Base-by-base conservation (phyloP, 306 rosid genomes). In the Oemleria cerasiformis region DNA sequence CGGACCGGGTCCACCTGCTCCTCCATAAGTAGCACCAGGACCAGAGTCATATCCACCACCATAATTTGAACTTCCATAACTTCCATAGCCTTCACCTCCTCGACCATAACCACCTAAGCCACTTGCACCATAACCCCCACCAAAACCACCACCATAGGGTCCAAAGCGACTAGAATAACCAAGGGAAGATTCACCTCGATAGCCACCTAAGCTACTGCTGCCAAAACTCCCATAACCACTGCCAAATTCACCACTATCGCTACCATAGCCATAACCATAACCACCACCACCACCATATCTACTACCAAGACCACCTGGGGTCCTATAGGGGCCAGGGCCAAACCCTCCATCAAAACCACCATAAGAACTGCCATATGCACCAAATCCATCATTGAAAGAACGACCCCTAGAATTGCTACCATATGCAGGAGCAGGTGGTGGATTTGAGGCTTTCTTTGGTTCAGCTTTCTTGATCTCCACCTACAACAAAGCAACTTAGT, bases 391-490 rank as follows among this genome's bases (percentile, higher is more conserved):
- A 83, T 72, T 86, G 87, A 87, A 91, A 84, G 96, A 77, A 74
- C 91, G 96, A 66, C 87, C 83, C 94, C 98, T 93, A 93, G 96
- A 87, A 50, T 91, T 89, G 87, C 97, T 88, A 93, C 85, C 90
- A 82, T 84, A 93, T 65, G 97, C 76, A 84, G 97, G 92, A 80
- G 80, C 85, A 86, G 87, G 84, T 73, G 85, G 85, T 74, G 96
- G 86, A 90, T 89, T 91, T 77, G 98, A 91, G 94, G 92, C 81
- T 88, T 91, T 93, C 94, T 87, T 91, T 85, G 98, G 97, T 89
- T 91, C 98, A 75, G 96, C 98, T 87, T 93, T 93, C 94, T 93
- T 93, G 96, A 93, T 87, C 94, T 93, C 98, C 95, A 93, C 98
- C 98, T 93, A 93, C 98, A 93, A 91, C 85, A 93, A 86, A 93